Evolutionary conservation across 352 stramenopile genomes (phyloP).

Genomic region (Phytophthora pinifolia): DNA sequence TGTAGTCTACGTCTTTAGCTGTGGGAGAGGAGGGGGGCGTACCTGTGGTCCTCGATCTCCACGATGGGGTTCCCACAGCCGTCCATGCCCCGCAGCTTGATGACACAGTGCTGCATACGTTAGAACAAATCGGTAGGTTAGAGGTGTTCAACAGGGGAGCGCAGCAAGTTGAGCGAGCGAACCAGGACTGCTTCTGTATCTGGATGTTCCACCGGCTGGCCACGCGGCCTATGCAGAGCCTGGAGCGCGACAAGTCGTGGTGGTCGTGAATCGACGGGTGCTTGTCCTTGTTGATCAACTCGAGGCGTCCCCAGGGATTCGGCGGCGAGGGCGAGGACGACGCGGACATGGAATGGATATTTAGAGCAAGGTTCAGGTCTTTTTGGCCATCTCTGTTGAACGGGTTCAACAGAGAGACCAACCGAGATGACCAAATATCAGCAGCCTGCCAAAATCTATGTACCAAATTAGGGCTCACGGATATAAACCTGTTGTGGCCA

Average conservation of each 20-base stretch:
- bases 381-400: too few relatives aligned
- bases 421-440: too few relatives aligned
- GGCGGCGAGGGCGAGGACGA: not conserved
- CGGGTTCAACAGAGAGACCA: too few relatives aligned
- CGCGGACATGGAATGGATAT: constrained; percentile 10
- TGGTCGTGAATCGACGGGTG: constrained; percentile 37
- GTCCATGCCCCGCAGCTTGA: constrained; percentile 37
- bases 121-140: constrained; percentile 1
- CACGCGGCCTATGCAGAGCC: constrained; percentile 53
- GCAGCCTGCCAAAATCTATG: too few relatives aligned
- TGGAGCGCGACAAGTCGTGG: constrained; percentile 37
- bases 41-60: constrained; percentile 58
- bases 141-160: not conserved
- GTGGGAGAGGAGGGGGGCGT: not conserved
- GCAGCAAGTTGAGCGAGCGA: not conserved
- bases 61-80: constrained; percentile 31
- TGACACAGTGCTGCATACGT: constrained; percentile 28
- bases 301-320: constrained; percentile 57
- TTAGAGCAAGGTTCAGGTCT: too few relatives aligned
- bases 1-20: not conserved
- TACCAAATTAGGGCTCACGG: too few relatives aligned
- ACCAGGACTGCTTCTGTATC: constrained; percentile 46
- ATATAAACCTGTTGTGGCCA: too few relatives aligned
- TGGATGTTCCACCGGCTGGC: constrained; percentile 37
- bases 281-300: constrained; percentile 33